Base-by-base conservation (phyloP, 352 stramenopile species). In the Albugo candida region DNA sequence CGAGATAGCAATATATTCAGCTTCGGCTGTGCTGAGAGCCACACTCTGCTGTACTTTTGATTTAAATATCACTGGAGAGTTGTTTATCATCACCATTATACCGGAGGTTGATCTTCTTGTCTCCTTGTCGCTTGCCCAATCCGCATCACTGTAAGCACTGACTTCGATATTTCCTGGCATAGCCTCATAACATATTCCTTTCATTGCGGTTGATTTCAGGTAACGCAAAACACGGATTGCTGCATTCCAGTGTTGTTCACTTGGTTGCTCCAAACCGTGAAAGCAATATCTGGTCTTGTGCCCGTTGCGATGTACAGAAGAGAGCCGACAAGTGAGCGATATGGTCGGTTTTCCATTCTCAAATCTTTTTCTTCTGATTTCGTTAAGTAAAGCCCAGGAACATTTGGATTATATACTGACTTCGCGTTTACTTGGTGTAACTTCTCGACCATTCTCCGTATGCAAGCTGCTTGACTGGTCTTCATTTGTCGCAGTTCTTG, bases 1-100 rank as follows among this genome's bases (percentile, higher is more conserved):
- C 24, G 40, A 41, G n/a, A 61, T 42, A 5, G 51, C 54, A n/a
- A 61, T 54, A 36, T 61, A 61, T 11, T 61, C 54, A 13, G 49
- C 51, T 39, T 61, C 52, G 17, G 48, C 45, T 14, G 38, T 51
- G 17, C 50, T 58, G 18, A 57, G 35, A 5, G 54, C 54, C 13
- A 60, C 54, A 1, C 45, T 60, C 39, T 53, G 55, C 45, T 63
- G 55, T 17, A 56, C 53, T 0, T 44, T 44, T 36, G 49, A 48
- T 2, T 46, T 14, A 37, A 36, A 62, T 6, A 56, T 34, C 37
- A 61, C 54, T 6, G 50, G 47, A 37, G 36, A 44, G 27, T 45
- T 48, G 36, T 44, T 54, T 37, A 56, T 20, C 42, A 61, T 49
- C 16, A 64, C 39, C 38, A 50, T 18, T 16, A 54, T 21, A 0